Percentiles rank a stretch among this genome's conserved stretches.
Evolutionary conservation across 495 filamentous ascomycete species (phyloP).

Genomic region (Peziza echinospora): DNA sequence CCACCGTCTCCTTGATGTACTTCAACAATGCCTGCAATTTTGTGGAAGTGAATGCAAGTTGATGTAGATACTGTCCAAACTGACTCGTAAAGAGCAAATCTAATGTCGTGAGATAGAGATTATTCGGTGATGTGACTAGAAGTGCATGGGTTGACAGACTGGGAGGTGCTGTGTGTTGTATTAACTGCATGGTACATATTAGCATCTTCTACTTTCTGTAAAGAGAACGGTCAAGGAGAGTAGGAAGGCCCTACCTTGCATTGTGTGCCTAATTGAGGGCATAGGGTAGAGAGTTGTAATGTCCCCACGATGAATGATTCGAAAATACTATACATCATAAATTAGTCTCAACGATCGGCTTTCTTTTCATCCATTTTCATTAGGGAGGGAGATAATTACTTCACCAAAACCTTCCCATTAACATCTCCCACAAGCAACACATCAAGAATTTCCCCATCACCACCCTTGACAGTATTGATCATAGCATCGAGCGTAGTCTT

Average conservation of each 20-base stretch:
- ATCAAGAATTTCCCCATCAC: conserved; percentile 31
- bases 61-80: conserved; percentile 56
- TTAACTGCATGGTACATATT: conserved; percentile 23
- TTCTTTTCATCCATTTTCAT: neutral
- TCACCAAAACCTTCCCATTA: conserved; percentile 54
- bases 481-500: conserved; percentile 19
- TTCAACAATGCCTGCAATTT: conserved; percentile 65
- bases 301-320: conserved; percentile 72
- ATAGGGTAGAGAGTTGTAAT: conserved; percentile 18
- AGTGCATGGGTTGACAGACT: conserved; percentile 57
- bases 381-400: conserved; percentile 6
- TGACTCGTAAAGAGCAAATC: conserved; percentile 62
- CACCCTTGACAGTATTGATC: conserved; percentile 17
- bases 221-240: too few species aligned
- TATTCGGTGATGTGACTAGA: conserved; percentile 27
- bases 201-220: conserved; percentile 2
- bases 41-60: conserved; percentile 68
- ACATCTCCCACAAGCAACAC: conserved; percentile 59
- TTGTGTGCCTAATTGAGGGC: conserved; percentile 10
- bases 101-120: conserved; percentile 47
- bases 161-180: conserved; percentile 48
- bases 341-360: neutral
- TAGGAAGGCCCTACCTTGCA: conserved; percentile 26
- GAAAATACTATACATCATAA: conserved; percentile 39
- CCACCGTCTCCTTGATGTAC: conserved; percentile 58